Evolutionary conservation across 495 filamentous ascomycete species (phyloP).

Genomic region (Talaromyces thailandensis): DNA sequence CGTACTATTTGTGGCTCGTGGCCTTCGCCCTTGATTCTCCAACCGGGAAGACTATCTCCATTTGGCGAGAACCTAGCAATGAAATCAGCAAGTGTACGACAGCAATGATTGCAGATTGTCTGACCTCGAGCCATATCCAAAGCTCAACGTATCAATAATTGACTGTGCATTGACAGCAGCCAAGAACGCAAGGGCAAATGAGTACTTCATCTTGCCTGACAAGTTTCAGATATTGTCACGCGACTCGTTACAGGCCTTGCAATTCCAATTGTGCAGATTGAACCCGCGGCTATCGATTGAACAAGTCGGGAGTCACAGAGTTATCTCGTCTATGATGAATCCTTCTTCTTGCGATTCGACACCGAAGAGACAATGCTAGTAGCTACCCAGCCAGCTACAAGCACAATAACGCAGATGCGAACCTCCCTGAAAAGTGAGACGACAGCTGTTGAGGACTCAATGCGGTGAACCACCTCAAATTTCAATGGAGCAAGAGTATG

Average conservation of each 20-base stretch:
- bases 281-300: background rate
- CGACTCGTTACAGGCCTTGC: background rate
- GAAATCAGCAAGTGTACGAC: conserved; percentile 15
- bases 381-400: conserved; percentile 42
- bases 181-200: conserved; percentile 33
- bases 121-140: conserved; percentile 55
- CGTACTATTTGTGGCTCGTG: conserved; percentile 54
- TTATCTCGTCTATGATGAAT: background rate
- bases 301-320: background rate
- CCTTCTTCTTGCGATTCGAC: conserved; percentile 19
- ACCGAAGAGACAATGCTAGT: conserved; percentile 34
- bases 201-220: conserved; percentile 29
- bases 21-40: conserved; percentile 61
- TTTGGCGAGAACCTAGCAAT: conserved; percentile 46
- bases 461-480: conserved; percentile 34
- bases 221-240: background rate
- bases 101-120: no score
- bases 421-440: conserved; percentile 35
- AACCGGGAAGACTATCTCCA: conserved; percentile 50
- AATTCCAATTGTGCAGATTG: background rate
- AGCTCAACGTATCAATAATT: conserved; percentile 60
- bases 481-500: conserved; percentile 36
- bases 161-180: conserved; percentile 51
- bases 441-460: conserved; percentile 39
- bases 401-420: conserved; percentile 36